Percentiles rank a stretch among this genome's conserved stretches.
Conservation (phyloP, 164 flowering plant genomes). For the Dillenia turbinata region DNA sequence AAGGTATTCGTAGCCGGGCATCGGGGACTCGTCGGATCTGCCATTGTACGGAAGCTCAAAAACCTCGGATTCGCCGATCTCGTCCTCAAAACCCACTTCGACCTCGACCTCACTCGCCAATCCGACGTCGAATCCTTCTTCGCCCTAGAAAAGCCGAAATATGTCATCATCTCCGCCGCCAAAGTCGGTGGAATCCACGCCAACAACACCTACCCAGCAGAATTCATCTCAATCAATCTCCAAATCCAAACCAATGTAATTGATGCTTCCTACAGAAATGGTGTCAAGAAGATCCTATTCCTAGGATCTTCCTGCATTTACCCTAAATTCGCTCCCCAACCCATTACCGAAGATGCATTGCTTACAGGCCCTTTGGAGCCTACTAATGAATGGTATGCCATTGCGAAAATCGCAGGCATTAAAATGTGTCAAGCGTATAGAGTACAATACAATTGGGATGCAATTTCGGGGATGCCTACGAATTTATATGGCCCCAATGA, state of each 20-base stretch:
- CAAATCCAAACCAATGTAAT: conserved; percentile 93
- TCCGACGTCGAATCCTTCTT: conserved; percentile 79
- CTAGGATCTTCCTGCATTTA: conserved; percentile 91
- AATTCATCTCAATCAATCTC: conserved; percentile 78
- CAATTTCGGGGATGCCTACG: conserved; percentile 86
- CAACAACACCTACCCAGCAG: conserved; percentile 88
- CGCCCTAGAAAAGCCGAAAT: conserved; percentile 52
- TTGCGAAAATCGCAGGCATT: conserved; percentile 91
- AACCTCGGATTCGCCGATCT: conserved; percentile 60
- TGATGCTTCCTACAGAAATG: conserved; percentile 49
- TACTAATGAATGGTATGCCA: conserved; percentile 90
- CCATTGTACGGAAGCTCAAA: conserved; percentile 65
- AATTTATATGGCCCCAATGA: conserved; percentile 86
- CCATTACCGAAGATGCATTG: conserved; percentile 69
- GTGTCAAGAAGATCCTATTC: conserved; percentile 69
- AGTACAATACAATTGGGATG: conserved; percentile 63
- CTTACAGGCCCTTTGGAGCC: conserved; percentile 88
- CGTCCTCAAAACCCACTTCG: conserved; percentile 63
- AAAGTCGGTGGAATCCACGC: conserved; percentile 98
- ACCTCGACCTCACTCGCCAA: conserved; percentile 81
- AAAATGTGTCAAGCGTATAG: conserved; percentile 87
- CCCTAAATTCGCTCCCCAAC: conserved; percentile 90
- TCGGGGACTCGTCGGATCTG: conserved; percentile 86
- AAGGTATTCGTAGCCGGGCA: conserved; percentile 89
- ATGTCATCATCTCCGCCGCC: conserved; percentile 84